Evolutionary conservation across 1,284 basidiomycete species (phyloP), one percentile per base, ranked within the genome.

Genomic region (Ustilago esculenta): DNA sequence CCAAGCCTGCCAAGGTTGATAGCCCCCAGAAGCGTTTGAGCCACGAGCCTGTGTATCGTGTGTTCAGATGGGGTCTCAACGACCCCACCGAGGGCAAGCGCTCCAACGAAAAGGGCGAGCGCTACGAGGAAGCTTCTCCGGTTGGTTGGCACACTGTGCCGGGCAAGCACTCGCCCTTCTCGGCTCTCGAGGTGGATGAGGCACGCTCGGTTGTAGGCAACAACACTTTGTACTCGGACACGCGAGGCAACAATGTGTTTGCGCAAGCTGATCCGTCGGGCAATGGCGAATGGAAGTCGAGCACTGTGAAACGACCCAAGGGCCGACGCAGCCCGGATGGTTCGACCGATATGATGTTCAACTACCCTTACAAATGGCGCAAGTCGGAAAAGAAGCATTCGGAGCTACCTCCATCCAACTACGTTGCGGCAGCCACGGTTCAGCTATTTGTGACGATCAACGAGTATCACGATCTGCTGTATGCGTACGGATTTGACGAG

Each of bases 401-500:
- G 9, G 53, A 59, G 42, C 61, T 77, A 14, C 52, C 59, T 27
- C 75, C 75, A 7, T 46, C 53, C 21, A 54, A 68, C 32, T 77
- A 77, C 42, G 69, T 61, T 18, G 59, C 55, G 20, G 69, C 67
- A 41, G 61, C 66, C 30, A 59, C 65, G 15, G 66, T 67, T 18
- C 70, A 77, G 59, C 61, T 77, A 20, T 77, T 76, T 50, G 75
- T 76, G 24, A 68, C 67, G 20, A 64, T 73, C 61, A 76, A 75
- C 64, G 63, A 65, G 53, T 76, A 74, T 47, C 73, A 75, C 60
- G 73, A 77, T 39, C 29, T 77, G 27, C 63, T 76, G 20, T 70
- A 74, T 44, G 63, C 68, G 20, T 76, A 93, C 68, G 94, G 94
- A 24, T 96, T 97, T 82, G 90, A 91, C 79, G 94, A 97, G 83